Evolutionary conservation across 495 filamentous ascomycete genomes (phyloP).

Genomic region (Sphaerosporella brunnea): DNA sequence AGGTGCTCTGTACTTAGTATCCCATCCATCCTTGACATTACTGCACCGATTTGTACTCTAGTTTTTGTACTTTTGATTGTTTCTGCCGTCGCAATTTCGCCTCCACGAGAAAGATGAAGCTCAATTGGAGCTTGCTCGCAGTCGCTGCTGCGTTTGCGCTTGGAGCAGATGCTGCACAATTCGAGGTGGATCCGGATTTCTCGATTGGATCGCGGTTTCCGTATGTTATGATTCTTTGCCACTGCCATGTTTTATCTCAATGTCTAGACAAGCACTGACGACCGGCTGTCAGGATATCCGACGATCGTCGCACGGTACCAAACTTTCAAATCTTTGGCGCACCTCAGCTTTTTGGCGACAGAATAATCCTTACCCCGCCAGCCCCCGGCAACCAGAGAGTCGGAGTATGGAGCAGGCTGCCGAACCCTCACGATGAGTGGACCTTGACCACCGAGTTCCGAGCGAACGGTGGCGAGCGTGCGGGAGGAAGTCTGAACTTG

Average conservation of each 20-base stretch:
- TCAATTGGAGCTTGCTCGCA: constrained; percentile 7
- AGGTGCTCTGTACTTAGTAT: too few relatives aligned
- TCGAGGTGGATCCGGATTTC: constrained; percentile 11
- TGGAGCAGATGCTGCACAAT: not conserved
- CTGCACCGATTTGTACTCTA: too few relatives aligned
- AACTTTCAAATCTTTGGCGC: constrained; percentile 55
- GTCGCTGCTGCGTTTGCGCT: not conserved
- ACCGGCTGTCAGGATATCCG: constrained; percentile 34
- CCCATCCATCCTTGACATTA: too few relatives aligned
- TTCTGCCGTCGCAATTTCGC: not conserved
- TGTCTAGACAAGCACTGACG: constrained; percentile 19
- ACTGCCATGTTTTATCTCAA: not conserved
- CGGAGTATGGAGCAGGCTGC: constrained; percentile 57
- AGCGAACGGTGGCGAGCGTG: constrained; percentile 67
- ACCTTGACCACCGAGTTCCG: constrained; percentile 71
- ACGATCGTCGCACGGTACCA: constrained; percentile 38
- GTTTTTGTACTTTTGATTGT: too few relatives aligned
- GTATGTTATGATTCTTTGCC: constrained; percentile 11
- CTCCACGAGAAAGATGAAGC: constrained; percentile 1
- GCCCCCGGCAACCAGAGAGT: constrained; percentile 72
- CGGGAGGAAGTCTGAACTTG: constrained; percentile 74
- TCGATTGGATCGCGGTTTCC: constrained; percentile 23
- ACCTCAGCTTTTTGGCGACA: constrained; percentile 73
- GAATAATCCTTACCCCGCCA: constrained; percentile 77
- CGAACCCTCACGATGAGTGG: constrained; percentile 51